Conservation (phyloP, 2,329 filamentous ascomycete genomes). For the Sporothrix curviconia region DNA sequence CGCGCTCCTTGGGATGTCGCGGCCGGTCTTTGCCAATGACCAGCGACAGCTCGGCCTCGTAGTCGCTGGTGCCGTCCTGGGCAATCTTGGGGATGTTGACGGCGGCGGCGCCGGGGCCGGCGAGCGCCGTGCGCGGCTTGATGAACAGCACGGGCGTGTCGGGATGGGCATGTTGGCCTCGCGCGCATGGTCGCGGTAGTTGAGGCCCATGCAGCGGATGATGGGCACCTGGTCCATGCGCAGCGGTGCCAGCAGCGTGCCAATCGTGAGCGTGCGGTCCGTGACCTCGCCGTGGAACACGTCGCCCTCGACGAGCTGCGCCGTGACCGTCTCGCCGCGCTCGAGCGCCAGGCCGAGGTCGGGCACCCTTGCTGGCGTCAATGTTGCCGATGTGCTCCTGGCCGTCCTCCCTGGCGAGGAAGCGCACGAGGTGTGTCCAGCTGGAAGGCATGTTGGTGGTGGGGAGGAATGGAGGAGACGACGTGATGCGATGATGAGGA, state of each 20-base stretch:
- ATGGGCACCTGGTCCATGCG: slow-evolving; percentile 30
- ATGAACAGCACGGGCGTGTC: slow-evolving; percentile 32
- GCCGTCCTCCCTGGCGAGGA: slow-evolving; percentile 36
- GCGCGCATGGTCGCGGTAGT: slow-evolving; percentile 36
- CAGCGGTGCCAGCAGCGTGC: slow-evolving; percentile 30
- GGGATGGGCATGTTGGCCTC: slow-evolving; percentile 33
- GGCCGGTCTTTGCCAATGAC: slow-evolving; percentile 31
- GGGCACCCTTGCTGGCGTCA: slow-evolving; percentile 25
- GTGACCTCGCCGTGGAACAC: slow-evolving; percentile 32
- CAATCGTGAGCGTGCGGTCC: slow-evolving; percentile 23
- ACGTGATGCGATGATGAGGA: background rate
- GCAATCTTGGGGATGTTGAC: slow-evolving; percentile 28
- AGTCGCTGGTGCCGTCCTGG: slow-evolving; percentile 33
- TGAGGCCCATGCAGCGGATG: slow-evolving; percentile 41
- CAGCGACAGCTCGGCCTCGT: slow-evolving; percentile 35
- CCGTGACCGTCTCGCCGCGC: slow-evolving; percentile 28
- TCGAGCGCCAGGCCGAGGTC: slow-evolving; percentile 31
- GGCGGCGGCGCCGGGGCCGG: slow-evolving; percentile 26
- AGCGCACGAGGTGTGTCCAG: slow-evolving; percentile 36
- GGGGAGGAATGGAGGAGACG: background rate
- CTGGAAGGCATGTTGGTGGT: slow-evolving; percentile 13
- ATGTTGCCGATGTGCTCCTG: slow-evolving; percentile 35
- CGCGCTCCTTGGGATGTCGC: slow-evolving; percentile 33
- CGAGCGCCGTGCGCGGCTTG: slow-evolving; percentile 33
- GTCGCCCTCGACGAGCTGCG: slow-evolving; percentile 29